Conservation (phyloP, 495 filamentous ascomycete species). For the Collariella sp. region DNA sequence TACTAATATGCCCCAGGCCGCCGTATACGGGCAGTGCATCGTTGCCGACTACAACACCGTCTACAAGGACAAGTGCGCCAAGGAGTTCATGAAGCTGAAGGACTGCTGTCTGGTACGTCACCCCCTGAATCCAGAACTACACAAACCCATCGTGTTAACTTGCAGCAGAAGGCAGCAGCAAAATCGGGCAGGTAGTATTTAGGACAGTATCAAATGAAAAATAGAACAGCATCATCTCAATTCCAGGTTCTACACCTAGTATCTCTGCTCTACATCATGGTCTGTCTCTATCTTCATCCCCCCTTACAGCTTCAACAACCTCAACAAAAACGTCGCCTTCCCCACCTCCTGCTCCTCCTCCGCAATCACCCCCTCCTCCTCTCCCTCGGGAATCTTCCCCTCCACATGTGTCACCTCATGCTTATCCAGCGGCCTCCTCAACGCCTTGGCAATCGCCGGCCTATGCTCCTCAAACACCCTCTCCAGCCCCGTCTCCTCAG, state of each 20-base stretch:
- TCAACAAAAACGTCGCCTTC: conserved; percentile 75
- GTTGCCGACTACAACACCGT: conserved; percentile 84
- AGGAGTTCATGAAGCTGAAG: conserved; percentile 79
- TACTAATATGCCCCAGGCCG: conserved; percentile 46
- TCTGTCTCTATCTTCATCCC: background rate
- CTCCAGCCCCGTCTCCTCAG: conserved; percentile 65
- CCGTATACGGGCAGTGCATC: conserved; percentile 87
- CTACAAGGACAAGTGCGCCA: conserved; percentile 81
- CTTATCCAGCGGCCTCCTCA: conserved; percentile 72
- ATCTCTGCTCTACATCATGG: background rate
- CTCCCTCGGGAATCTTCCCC: conserved; percentile 50
- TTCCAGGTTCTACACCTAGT: background rate
- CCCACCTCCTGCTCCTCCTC: conserved; percentile 88
- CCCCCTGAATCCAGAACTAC: background rate
- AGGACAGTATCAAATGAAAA: background rate
- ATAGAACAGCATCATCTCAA: background rate
- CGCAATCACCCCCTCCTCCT: conserved; percentile 56
- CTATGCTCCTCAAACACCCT: conserved; percentile 64
- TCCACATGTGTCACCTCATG: conserved; percentile 56
- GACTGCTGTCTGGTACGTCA: conserved; percentile 76
- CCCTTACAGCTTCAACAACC: conserved; percentile 62
- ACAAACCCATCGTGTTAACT: background rate
- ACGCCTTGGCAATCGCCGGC: conserved; percentile 63
- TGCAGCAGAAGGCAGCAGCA: conserved; percentile 31
- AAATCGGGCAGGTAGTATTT: conserved; percentile 29